Evolutionary conservation across 768 basidiomycete species (phyloP).

Genomic region (Baorangia bicolor): DNA sequence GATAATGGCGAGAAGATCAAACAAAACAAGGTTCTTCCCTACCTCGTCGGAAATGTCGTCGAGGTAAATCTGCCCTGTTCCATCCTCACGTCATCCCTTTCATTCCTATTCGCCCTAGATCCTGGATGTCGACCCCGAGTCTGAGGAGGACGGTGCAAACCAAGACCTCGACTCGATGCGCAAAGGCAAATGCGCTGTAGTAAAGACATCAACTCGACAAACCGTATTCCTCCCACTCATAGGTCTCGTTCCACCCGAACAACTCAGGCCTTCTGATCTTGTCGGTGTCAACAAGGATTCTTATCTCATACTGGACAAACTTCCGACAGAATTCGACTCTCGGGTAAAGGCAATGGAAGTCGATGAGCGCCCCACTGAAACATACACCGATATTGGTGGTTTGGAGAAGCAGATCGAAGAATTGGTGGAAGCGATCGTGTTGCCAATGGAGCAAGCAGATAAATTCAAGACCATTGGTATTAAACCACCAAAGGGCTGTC

Average conservation of each 20-base stretch:
- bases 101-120: conserved; percentile 52
- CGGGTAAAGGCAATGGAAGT: conserved; percentile 99
- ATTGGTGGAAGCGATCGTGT: conserved; percentile 93
- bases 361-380: conserved; percentile 96
- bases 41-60: conserved; percentile 96
- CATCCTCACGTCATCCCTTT: background rate
- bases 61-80: conserved; percentile 53
- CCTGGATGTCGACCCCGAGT: conserved; percentile 90
- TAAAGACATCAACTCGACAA: conserved; percentile 98
- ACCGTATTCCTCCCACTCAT: conserved; percentile 98
- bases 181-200: conserved; percentile 96
- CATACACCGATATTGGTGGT: conserved; percentile 96
- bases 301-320: conserved; percentile 91
- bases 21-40: conserved; percentile 98
- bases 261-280: conserved; percentile 88
- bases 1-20: conserved; percentile 99
- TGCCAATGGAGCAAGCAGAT: conserved; percentile 98
- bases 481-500: conserved; percentile 93
- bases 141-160: conserved; percentile 92
- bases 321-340: conserved; percentile 97
- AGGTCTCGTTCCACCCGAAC: conserved; percentile 91
- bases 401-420: conserved; percentile 99
- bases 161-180: conserved; percentile 95
- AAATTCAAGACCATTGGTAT: conserved; percentile 99
- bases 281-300: conserved; percentile 99